Evolutionary conservation across 371 early-diverging fungal species (phyloP).

Genomic region (Sporodiniella umbellata): DNA sequence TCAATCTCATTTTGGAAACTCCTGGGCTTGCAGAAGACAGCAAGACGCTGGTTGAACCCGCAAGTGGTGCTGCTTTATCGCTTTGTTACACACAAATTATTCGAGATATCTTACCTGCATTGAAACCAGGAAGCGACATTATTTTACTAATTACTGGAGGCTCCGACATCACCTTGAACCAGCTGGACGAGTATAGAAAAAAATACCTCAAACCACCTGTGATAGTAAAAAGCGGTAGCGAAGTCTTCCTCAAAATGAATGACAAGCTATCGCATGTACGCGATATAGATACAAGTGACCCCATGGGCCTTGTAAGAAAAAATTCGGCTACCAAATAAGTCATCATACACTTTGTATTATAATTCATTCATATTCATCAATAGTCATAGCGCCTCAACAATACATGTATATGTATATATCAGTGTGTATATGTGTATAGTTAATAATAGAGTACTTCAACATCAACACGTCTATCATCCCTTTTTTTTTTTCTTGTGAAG

Average conservation of each 20-base stretch:
- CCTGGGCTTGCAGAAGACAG: slow-evolving; percentile 63
- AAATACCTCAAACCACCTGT: slow-evolving; percentile 51
- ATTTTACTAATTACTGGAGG: slow-evolving; percentile 62
- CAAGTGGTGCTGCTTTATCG: slow-evolving; percentile 57
- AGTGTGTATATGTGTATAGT: too few species aligned
- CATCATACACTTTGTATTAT: slow-evolving; percentile 4
- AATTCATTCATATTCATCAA: not conserved
- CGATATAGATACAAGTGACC: slow-evolving; percentile 28
- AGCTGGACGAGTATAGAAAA: slow-evolving; percentile 47
- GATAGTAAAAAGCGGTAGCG: slow-evolving; percentile 57
- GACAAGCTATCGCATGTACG: slow-evolving; percentile 30
- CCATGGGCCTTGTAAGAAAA: slow-evolving; percentile 24
- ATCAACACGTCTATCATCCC: too few species aligned
- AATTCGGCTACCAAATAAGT: slow-evolving; percentile 2
- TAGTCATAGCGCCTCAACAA: not conserved
- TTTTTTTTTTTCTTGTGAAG: too few species aligned
- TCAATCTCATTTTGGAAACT: too few species aligned
- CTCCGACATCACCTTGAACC: slow-evolving; percentile 50
- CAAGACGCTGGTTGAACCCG: slow-evolving; percentile 54
- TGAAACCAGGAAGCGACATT: slow-evolving; percentile 46
- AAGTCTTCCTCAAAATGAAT: slow-evolving; percentile 55
- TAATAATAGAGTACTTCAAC: too few species aligned
- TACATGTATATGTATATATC: too few species aligned
- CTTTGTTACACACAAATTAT: slow-evolving; percentile 54
- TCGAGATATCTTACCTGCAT: slow-evolving; percentile 50